Evolutionary conservation across 305 asterid species (phyloP), one percentile per base, ranked within the genome.

Genomic region (Fraxinus angustifolia): DNA sequence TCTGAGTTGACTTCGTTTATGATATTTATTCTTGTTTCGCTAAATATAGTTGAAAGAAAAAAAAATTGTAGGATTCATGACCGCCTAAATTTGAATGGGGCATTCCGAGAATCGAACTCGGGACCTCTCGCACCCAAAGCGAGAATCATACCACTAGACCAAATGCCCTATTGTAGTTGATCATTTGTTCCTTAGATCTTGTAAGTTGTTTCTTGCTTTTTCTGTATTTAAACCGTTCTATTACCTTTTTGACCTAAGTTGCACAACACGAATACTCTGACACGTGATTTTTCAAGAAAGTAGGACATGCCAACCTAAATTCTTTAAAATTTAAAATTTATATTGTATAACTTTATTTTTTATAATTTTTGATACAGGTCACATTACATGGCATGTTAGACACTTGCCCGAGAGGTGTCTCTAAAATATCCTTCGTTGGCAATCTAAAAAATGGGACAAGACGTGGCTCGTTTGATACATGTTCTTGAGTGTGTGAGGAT

Each of bases 61-160:
- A 58, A 58, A 60, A 17, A n/a, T 1, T 19, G 31, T 21, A 21
- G 70, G 31, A 60, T 58, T 56, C 26, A 53, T 53, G 65, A 35
- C 28, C 60, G 10, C 58, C 34, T 36, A 19, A 28, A 30, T 50
- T 6, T 19, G n/a, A 60, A 8, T 8, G 91, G 92, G 92, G 92
- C 92, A 85, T 89, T 87, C 90, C 91, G 87, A 90, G 92, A 90
- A 90, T 90, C 88, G 87, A 87, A 87, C 91, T 89, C 91, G 89
- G 87, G 90, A 85, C 92, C 91, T 86, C 91, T 89, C 87, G 88
- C 91, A 84, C 92, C 90, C 93, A 85, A 90, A 90, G 91, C 82
- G 86, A 88, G 90, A 89, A 87, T 88, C 90, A 89, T 88, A 89
- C 88, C 92, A 87, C 93, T 90, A 88, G 93, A 90, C 91, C 91